Evolutionary conservation across 1,284 basidiomycete species (phyloP), one percentile per base, ranked within the genome.

Genomic region (Porodaedalea pini): DNA sequence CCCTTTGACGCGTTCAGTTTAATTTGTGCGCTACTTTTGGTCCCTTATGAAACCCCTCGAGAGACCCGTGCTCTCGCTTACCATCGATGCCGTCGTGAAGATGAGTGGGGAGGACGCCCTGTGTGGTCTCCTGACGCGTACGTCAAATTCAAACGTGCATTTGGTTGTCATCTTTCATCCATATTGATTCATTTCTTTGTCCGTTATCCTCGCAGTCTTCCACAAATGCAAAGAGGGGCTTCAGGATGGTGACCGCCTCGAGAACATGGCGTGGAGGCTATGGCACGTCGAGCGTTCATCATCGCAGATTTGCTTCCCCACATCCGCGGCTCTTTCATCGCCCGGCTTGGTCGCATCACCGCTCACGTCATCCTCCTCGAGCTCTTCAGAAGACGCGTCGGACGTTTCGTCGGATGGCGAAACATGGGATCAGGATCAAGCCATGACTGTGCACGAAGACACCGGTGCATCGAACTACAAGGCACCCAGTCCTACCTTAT

Each of bases 211-310:
- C 47, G 59, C 62, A 93, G 91, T 93, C 10, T 92, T 93, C 67
- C 85, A 88, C 57, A 90, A 90, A 68, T 92, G 88, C 74, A 90
- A 89, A 69, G 80, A 83, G 63, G 85, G 83, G 3, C 72, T 94
- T 7, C 80, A 87, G 66, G 85, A 92, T 62, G 92, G 92, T 11
- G 78, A 76, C 23, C 75, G 92, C 31, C 78, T 92, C 27, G 91
- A 94, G 72, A 93, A 94, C 67, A 84, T 93, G 56, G 86, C 87
- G 4, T 94, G 91, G 92, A 75, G 91, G 51, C 73, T 94, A 11
- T 92, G 90, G 90, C 82, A 88, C 68, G 81, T 84, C 61, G 83
- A 90, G 64, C 75, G 85, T 63, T 67, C 74, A 47, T 67, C 69
- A 25, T 62, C 70, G 13, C 71, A 71, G 34, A 34, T 63, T 19